phyloP scores from a whole-genome alignment of 306 rosid species.

The Fragaria iinumae region DNA sequence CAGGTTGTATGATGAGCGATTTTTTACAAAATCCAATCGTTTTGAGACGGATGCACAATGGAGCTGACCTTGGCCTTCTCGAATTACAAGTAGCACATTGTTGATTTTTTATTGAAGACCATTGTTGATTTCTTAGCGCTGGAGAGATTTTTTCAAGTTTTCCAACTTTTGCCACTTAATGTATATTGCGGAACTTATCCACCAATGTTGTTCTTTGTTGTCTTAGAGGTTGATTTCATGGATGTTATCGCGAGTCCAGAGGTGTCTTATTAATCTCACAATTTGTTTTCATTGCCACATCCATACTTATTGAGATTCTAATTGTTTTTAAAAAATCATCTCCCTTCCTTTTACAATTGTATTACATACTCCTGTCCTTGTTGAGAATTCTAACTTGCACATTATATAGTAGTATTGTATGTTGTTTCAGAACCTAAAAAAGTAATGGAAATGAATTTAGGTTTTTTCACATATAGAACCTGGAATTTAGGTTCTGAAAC shows the following conservation, averaged over 20 bases:
- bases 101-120: background rate
- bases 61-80: constrained; percentile 38
- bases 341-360: background rate
- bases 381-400: background rate
- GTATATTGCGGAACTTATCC: constrained; percentile 14
- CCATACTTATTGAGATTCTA: background rate
- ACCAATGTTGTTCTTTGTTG: constrained; percentile 7
- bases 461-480: no score
- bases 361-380: background rate
- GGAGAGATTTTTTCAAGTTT: background rate
- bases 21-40: constrained; percentile 10
- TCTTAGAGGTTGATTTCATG: constrained; percentile 50
- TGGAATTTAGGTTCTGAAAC: no score
- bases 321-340: background rate
- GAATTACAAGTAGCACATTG: constrained; percentile 49
- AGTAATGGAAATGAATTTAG: no score
- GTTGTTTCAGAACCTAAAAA: background rate
- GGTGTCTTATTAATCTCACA: constrained; percentile 35
- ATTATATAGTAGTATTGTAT: background rate
- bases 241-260: constrained; percentile 48
- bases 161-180: constrained; percentile 13
- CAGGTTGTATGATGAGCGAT: constrained; percentile 48
- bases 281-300: background rate
- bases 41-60: constrained; percentile 29
- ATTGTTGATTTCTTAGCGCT: background rate